Base-by-base conservation (phyloP, 164 flowering plant genomes). In the Paratinospora sagittata region DNA sequence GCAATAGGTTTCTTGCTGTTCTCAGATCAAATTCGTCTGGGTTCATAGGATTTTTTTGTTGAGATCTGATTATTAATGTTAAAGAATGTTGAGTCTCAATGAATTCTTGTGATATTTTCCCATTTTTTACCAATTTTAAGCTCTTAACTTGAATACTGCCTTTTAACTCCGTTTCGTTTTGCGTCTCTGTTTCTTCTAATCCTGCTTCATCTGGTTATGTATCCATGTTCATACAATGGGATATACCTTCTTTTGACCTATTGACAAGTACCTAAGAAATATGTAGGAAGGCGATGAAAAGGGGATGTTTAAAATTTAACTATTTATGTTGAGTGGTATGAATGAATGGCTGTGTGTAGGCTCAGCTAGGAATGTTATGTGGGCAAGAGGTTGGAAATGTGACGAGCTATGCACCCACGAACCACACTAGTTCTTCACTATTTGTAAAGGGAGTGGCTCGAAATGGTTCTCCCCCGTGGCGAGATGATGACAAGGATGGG, bases 401-500 rank as follows among this genome's bases (percentile, higher is more conserved):
- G 69, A 75, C 91, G 73, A 84, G 93, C 89, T 85, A 82, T 87
- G 89, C 88, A 77, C 78, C 84, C 67, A 74, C 92, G 74, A 85
- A 86, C 84, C 77, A 78, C 77, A 74, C 87, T 83, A 80, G 73
- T 80, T 85, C 78, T 52, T 47, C 87, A 73, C 84, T 86, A 43
- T 78, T 75, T 86, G 78, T 75, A 74, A 87, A 87, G 83, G 90
- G 81, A 79, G 85, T 82, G 45, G 88, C 84, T 82, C 96, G 85
- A 80, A 92, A 84, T 82, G 94, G 93, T 84, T 90, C 99, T 76
- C 97, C 99, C 78, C 99, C 97, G 24, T 81, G 88, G 96, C 82
- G 99, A 75, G 89, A 87, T 71, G 99, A 91, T 85, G 98, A 96
- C 93, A 91, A 93, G 80, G 99, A 96, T 85, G 99, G 99, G 19